Conservation (phyloP, 2,329 filamentous ascomycete genomes). For the Teratosphaeria destructans region DNA sequence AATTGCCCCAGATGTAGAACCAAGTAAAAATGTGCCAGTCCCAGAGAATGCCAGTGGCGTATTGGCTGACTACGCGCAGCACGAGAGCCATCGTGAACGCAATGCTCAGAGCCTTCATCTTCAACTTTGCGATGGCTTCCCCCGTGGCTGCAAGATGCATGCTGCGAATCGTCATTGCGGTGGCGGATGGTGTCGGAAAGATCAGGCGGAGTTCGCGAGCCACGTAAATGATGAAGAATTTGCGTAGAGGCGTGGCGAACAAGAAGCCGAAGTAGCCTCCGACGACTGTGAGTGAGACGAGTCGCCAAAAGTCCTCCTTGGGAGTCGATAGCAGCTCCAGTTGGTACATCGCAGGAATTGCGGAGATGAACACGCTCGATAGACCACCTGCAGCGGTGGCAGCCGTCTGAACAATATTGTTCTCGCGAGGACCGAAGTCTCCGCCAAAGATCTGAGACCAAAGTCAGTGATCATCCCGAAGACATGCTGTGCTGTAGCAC, state of each 20-base stretch:
- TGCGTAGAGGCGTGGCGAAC: slow-evolving; percentile 50
- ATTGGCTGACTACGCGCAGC: slow-evolving; percentile 19
- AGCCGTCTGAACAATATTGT: slow-evolving; percentile 35
- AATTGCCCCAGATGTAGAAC: slow-evolving; percentile 47
- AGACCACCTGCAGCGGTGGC: slow-evolving; percentile 50
- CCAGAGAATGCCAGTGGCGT: slow-evolving; percentile 51
- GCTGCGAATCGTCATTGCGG: slow-evolving; percentile 50
- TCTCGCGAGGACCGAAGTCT: slow-evolving; percentile 49
- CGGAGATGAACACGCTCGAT: slow-evolving; percentile 46
- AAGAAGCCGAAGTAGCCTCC: slow-evolving; percentile 44
- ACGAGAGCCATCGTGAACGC: slow-evolving; percentile 5
- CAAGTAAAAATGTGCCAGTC: slow-evolving; percentile 30
- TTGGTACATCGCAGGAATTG: slow-evolving; percentile 50
- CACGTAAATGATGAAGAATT: slow-evolving; percentile 51
- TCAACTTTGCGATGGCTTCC: slow-evolving; percentile 35
- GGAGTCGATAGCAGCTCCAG: slow-evolving; percentile 42
- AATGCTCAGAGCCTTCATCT: slow-evolving; percentile 44
- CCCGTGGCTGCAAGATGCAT: slow-evolving; percentile 40
- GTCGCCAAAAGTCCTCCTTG: slow-evolving; percentile 45
- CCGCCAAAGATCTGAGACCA: slow-evolving; percentile 35
- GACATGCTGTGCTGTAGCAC: background rate
- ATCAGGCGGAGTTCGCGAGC: slow-evolving; percentile 43
- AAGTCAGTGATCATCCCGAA: background rate
- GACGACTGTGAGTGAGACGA: slow-evolving; percentile 50
- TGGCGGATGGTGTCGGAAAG: slow-evolving; percentile 50